Conservation (phyloP, 1,139 yeast species). For the Blastobotrys malaysiensis region DNA sequence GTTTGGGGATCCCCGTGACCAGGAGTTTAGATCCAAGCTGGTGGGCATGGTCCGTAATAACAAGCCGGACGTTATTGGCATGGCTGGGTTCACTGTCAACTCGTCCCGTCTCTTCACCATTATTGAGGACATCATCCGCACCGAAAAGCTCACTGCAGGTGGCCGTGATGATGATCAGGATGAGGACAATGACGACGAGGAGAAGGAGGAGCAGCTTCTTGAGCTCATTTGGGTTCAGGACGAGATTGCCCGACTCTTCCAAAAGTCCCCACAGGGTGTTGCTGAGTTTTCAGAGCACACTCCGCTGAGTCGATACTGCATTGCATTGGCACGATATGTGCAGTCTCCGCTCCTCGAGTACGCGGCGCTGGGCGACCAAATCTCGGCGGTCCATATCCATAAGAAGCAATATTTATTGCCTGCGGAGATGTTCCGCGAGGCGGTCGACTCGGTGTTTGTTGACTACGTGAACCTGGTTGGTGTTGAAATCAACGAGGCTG, state of each 20-base stretch:
- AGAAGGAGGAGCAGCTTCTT: conserved; percentile 23
- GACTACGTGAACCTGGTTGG: conserved; percentile 91
- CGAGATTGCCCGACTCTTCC: conserved; percentile 87
- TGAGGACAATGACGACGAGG: conserved; percentile 23
- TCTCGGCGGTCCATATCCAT: conserved; percentile 66
- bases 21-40: conserved; percentile 56
- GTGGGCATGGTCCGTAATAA: conserved; percentile 47
- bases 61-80: conserved; percentile 82
- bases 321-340: conserved; percentile 83
- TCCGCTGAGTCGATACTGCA: conserved; percentile 74
- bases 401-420: conserved; percentile 70
- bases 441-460: conserved; percentile 77
- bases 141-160: conserved; percentile 51
- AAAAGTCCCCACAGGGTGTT: conserved; percentile 69
- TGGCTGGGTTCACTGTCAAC: conserved; percentile 81
- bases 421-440: conserved; percentile 55
- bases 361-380: conserved; percentile 69
- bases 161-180: conserved; percentile 29
- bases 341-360: conserved; percentile 91
- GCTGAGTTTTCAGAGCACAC: conserved; percentile 87
- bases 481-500: conserved; percentile 86
- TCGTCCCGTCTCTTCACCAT: conserved; percentile 58
- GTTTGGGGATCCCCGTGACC: conserved; percentile 62
- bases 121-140: conserved; percentile 49
- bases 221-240: conserved; percentile 81